phyloP scores from a whole-genome alignment of 495 filamentous ascomycete genomes.

The Talaromyces trachyspermus region DNA sequence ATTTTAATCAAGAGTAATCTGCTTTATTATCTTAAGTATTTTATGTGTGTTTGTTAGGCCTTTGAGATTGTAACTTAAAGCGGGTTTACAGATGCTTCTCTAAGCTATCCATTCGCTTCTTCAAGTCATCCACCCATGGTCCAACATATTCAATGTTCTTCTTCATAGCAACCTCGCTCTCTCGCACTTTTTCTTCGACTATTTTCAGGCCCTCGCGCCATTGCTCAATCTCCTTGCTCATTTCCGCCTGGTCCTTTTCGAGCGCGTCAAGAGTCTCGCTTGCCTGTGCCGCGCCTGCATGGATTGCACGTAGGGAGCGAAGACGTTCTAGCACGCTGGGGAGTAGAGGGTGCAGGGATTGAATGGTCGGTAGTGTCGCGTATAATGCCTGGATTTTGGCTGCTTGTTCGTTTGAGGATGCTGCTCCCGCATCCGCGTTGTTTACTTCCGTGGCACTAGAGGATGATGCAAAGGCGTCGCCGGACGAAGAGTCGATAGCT shows the following conservation, averaged over 20 bases:
- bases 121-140: conserved; percentile 82
- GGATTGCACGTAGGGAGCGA: conserved; percentile 73
- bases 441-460: conserved; percentile 21
- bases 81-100: conserved; percentile 12
- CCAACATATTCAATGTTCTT: conserved; percentile 75
- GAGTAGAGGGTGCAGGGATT: conserved; percentile 75
- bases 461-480: conserved; percentile 44
- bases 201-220: conserved; percentile 79
- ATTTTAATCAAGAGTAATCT: no score
- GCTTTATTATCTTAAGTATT: no score
- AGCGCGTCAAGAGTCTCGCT: conserved; percentile 67
- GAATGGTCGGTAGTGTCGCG: conserved; percentile 79
- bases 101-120: conserved; percentile 60
- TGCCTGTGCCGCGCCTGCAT: conserved; percentile 81
- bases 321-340: conserved; percentile 82
- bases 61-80: no score
- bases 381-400: conserved; percentile 92
- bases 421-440: conserved; percentile 11
- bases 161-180: conserved; percentile 60
- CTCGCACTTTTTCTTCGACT: conserved; percentile 64
- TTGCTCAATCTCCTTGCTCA: conserved; percentile 71
- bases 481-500: conserved; percentile 27
- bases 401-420: conserved; percentile 53
- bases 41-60: no score
- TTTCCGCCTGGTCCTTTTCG: conserved; percentile 73